These are phyloP conservation scores for Debaryomyces subglobosus DNA, from an alignment of 1,139 yeast species.

Conservation along the genomic window DNA sequence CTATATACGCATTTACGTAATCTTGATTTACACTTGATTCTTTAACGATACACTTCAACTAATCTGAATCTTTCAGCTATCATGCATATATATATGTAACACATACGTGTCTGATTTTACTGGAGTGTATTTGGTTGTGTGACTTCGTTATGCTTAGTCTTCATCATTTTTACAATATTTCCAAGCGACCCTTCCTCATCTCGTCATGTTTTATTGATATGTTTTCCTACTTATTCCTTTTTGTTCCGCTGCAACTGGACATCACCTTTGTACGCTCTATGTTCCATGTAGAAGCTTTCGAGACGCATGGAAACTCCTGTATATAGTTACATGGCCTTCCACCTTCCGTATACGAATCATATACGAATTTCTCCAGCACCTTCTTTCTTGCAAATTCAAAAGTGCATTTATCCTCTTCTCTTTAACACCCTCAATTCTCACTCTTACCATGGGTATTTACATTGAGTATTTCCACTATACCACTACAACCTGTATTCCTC, in stretches of 20 bases:
- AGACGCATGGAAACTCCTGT: slow-evolving; percentile 1
- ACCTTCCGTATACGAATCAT: neutral
- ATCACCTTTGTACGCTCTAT: neutral
- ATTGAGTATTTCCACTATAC: neutral
- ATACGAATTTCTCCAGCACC: neutral
- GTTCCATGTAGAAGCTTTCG: slow-evolving; percentile 1
- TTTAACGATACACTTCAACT: neutral
- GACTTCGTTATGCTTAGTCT: too few relatives aligned
- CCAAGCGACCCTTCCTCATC: neutral
- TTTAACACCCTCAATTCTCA: neutral
- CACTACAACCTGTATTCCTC: neutral
- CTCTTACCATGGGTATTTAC: neutral
- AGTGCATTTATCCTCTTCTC: too few relatives aligned
- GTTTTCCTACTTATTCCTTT: neutral
- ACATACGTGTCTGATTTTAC: neutral
- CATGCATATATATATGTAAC: neutral
- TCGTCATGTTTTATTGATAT: neutral
- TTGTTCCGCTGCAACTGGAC: neutral
- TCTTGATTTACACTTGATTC: neutral
- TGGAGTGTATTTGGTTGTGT: neutral
- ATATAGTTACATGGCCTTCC: neutral
- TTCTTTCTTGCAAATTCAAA: neutral
- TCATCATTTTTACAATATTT: too few relatives aligned
- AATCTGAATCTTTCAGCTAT: neutral
- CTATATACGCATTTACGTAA: neutral